Evolutionary conservation across 2,329 filamentous ascomycete species (phyloP), one percentile per base, ranked within the genome.

Genomic region (Colletotrichum sp.): DNA sequence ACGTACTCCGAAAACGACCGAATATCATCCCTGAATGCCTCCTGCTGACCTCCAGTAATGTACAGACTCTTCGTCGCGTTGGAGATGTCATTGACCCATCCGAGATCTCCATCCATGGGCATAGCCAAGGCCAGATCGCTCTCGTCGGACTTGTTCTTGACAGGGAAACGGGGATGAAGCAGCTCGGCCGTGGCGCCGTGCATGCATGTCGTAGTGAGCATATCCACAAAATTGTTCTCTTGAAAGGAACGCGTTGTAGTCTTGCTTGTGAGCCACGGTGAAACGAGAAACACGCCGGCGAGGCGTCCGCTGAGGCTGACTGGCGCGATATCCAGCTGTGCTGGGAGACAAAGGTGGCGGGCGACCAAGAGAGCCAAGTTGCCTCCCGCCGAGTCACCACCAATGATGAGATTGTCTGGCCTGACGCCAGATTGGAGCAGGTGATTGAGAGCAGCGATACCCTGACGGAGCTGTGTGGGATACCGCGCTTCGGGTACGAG

Each of bases 331-430:
- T 71, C 77, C 1, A 80, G 76, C 44, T 82, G 81, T 24, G 69
- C 72, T 2, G 84, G 83, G 26, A 83, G 81, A 12, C 85, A 52
- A 4, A 85, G 55, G 64, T 86, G 84, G 12, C 80, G 75, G 12
- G 85, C 74, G 8, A 85, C 67, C 75, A 84, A 82, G 13, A 79
- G 76, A 1, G 82, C 79, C 36, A 86, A 64, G 71, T 85, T 85
- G 0, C 81, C 85, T 16, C 85, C 85, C 0, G 84, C 84, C 13
- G 84, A 85, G 66, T 86, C 85, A n/a, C 74, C 74, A 18, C 84
- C 84, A 10, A 86, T 68, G 62, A 85, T 76, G 13, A 86, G 78
- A 65, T 85, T 79, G 3, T 76, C 68, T 0, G 84, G 80, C 8
- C 55, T 55, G 60, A 84, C 75, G 5, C 85, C 85, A 2, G 79